phyloP scores from a whole-genome alignment of 495 filamentous ascomycete genomes.

The Hyaloscypha variabilis region DNA sequence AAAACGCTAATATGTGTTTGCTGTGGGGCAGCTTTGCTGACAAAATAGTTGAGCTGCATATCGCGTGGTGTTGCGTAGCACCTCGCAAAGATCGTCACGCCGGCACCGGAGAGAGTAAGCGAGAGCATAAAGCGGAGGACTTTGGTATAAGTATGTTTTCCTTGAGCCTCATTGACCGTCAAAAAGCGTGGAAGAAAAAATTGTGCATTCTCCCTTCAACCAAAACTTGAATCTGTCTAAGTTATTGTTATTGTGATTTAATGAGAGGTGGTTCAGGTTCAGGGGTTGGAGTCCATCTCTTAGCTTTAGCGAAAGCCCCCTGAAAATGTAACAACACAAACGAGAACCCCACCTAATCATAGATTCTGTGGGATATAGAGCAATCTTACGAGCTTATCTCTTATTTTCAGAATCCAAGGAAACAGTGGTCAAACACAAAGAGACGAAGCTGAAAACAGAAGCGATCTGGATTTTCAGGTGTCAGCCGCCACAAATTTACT shows the following conservation, averaged over 20 bases:
- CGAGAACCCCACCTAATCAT: background rate
- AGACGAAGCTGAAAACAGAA: background rate
- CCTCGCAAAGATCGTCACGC: background rate
- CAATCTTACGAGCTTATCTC: background rate
- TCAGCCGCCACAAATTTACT: background rate
- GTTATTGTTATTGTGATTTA: too few species aligned
- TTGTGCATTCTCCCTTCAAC: too few species aligned
- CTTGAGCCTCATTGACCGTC: too few species aligned
- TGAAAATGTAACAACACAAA: background rate
- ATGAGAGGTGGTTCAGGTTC: background rate
- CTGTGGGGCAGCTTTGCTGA: background rate
- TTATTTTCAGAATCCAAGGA: background rate
- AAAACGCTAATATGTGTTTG: too few species aligned
- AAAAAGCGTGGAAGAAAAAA: too few species aligned
- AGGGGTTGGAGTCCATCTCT: background rate
- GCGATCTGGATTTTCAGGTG: background rate
- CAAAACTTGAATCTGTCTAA: too few species aligned
- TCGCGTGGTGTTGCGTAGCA: background rate
- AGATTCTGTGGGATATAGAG: background rate
- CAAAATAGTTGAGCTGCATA: background rate
- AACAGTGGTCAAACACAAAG: background rate
- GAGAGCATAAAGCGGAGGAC: background rate
- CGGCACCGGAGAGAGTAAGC: background rate
- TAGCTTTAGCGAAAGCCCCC: background rate
- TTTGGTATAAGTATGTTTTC: too few species aligned